Evolutionary conservation across 2,329 filamentous ascomycete species (phyloP), one percentile per base, ranked within the genome.

Genomic region (Curvularia sp.): DNA sequence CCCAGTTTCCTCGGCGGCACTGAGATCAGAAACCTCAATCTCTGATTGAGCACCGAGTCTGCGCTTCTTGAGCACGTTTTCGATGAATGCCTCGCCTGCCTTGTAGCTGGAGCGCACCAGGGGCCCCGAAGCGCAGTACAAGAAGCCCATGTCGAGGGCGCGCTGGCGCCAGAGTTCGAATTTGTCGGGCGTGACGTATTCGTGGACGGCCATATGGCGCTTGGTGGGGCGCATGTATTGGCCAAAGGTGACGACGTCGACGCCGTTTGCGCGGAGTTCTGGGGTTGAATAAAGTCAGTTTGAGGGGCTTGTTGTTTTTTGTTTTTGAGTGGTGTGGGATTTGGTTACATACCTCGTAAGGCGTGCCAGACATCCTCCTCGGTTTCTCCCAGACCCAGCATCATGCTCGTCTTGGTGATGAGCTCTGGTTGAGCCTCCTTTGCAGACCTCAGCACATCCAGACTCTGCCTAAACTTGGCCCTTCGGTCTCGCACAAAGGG

Each of bases 201-300:
- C 92, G 73, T 96, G 90, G 30, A 99, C 95, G 78, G 96, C 89
- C 87, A 99, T 94, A 78, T 99, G 95, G 43, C 94, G 87, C 83
- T 98, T 99, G 4, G 95, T 99, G 1, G 95, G 95, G 10, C 94
- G 91, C 95, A 99, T 99, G 82, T 99, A 99, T 82, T 99, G 95
- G n/a, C 95, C 95, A 68, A 99, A 99, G 0, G 95, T 99, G 57
- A 99, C 93, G 12, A 99, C 92, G 69, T 99, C 95, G 45, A 97
- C 93, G 59, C 91, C 82, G 57, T 87, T 85, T 65, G 88, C 88
- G 57, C 95, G 86, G 12, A 99, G 84, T 76, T 96, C 91, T 87
- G n/a, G n/a, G n/a, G n/a, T n/a, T n/a, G n/a, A n/a, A n/a, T n/a
- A n/a, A n/a, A n/a, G n/a, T n/a, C n/a, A n/a, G n/a, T n/a, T n/a